Evolutionary conservation across 2,329 filamentous ascomycete genomes (phyloP), one percentile per base, ranked within the genome.

Genomic region (Cladosporium velox): DNA sequence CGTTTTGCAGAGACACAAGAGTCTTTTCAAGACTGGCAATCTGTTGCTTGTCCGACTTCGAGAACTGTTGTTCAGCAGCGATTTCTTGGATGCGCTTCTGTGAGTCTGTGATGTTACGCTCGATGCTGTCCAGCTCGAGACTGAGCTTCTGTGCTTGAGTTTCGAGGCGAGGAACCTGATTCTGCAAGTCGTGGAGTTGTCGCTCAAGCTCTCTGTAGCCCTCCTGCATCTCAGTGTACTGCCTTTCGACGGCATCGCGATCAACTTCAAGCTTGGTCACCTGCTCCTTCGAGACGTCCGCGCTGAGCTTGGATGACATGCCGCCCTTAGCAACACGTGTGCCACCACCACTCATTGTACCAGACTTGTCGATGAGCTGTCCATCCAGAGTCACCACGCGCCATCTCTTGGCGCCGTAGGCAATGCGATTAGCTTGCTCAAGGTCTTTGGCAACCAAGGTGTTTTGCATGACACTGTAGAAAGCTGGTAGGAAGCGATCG

Each of bases 311-410:
- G 12, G 93, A 96, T 0, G 94, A 98, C 96, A 99, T 99, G 66
- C 93, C 88, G 0, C 96, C 96, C 75, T 90, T 92, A 72, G 94
- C 93, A 65, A 95, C 91, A 18, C 91, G 91, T 55, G 88, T 94
- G 65, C 95, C 95, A 84, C 95, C 95, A 83, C 95, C 95, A 66
- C 92, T 97, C 95, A 99, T 98, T 41, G 95, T 98, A 84, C 95
- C 95, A 0, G 94, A 97, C 77, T 96, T 96, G 81, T 99, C 95
- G 71, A 99, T 98, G 62, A 99, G 85, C 78, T 97, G 93, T 59
- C 95, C 95, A 67, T 93, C 92, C 2, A 99, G 86, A 0, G 95
- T 99, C 49, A 99, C 95, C 3, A 99, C 95, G 70, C 95, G 89
- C 95, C 95, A 99, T 77, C 95, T 85, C 81, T 89, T 91, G 55